Evolutionary conservation across 2,329 filamentous ascomycete genomes (phyloP), one percentile per base, ranked within the genome.

Genomic region (Paraconiothyrium brasiliense): DNA sequence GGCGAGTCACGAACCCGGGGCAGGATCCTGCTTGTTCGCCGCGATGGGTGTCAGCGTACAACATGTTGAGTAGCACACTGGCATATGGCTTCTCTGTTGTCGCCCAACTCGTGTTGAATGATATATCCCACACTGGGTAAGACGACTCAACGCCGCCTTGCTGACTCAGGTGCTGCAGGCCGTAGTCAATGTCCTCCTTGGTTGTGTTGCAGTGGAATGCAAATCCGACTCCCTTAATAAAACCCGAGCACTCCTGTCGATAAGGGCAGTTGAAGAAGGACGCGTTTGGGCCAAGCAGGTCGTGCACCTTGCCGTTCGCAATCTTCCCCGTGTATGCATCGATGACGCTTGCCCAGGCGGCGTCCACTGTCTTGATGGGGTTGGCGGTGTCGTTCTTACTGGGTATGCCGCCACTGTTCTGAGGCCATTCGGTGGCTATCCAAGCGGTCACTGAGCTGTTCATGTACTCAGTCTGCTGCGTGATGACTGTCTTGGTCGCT

Each of bases 251-350:
- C 14, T 72, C 67, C 24, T 72, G 70, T 20, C 64, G 49, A 20
- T 50, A 67, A 1, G 68, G 67, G 14, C 70, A 72, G 7, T 58
- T 63, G 44, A 70, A 71, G 59, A 71, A 72, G 3, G 67, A 67
- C 1, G 66, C 63, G 0, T 62, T 64, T 1, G 52, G 54, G 0
- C 58, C 52, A 9, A 70, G 66, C 0, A 32, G 8, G 14, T 72
- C 68, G n/a, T 71, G 68, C 35, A 71, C 56, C 48, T 71, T 72
- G 13, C 70, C 59, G 9, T 71, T 70, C 0, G 70, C 68, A 47
- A 72, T 66, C 50, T 71, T 72, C 16, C 63, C 59, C 16, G 62
- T 65, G 32, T 71, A 72, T 4, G 68, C 68, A 20, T 65, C 67
- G 44, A 72, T 46, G 1, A 72, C 66, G 10, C 58, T 57, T 1